Evolutionary conservation across 1,139 yeast species (phyloP), one percentile per base, ranked within the genome.

Genomic region (Saccharomyces hybrid): DNA sequence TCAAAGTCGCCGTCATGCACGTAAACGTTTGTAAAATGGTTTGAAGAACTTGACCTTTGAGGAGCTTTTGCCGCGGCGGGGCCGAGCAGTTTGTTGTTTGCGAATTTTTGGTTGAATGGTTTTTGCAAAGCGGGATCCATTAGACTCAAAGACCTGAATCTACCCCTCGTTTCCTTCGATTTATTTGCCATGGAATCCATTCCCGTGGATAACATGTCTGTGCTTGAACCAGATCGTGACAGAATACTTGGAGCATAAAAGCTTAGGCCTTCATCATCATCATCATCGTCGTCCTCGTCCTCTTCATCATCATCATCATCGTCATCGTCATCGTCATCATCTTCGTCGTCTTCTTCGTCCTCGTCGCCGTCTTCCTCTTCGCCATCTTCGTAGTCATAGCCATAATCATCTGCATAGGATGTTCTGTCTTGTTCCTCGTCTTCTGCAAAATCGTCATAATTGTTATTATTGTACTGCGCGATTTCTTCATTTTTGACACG

Each of bases 1-100:
- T 60, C 60, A 50, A 66, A 66, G 42, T 68, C 66, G 16, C 72
- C 72, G 50, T 69, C 72, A 54, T 68, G 70, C 26, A 67, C 60
- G 56, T 68, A 63, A n/a, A 69, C 67, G 55, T 69, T 69, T 13
- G 69, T 59, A 34, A 62, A 62, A 54, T 60, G 38, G 30, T 30
- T 41, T 47, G 53, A 42, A 20, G 25, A 44, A 16, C 28, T 26
- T 32, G 49, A 47, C 16, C 49, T 16, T 11, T 38, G 4, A 8
- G 44, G 44, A 4, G 44, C 3, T 2, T 6, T 4, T 14, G 44
- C 25, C 5, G 3, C 6, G 5, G 44, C 23, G 11, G 44, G 6
- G 11, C 9, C 44, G n/a, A 9, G 25, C 11, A 4, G 44, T 38
- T 38, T 13, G 25, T 4, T 38, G 20, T 38, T 16, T 38, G 44